Conservation (phyloP, 2,329 filamentous ascomycete genomes). For the Rhytidhysteron rufulum region DNA sequence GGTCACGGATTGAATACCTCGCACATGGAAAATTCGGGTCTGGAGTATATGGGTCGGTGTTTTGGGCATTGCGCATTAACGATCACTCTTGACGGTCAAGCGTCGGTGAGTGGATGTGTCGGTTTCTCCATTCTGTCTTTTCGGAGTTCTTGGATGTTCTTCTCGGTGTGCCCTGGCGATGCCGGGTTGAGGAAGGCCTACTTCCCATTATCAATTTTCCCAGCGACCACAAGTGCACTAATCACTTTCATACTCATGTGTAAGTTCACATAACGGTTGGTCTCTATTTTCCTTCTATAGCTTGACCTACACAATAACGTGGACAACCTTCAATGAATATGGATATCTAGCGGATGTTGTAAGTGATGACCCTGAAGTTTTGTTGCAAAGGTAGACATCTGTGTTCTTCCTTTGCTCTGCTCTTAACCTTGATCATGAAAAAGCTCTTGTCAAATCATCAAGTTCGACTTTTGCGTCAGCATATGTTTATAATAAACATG, state of each 20-base stretch:
- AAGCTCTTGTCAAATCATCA: too few species aligned
- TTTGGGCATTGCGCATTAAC: too few species aligned
- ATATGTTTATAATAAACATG: too few species aligned
- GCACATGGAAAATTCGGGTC: neutral
- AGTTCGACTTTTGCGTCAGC: too few species aligned
- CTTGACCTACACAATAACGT: too few species aligned
- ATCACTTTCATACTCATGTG: neutral
- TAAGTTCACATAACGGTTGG: slow-evolving; percentile 5
- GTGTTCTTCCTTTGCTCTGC: too few species aligned
- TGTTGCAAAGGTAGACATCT: too few species aligned
- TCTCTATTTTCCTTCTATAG: slow-evolving; percentile 2
- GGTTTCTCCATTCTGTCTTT: slow-evolving; percentile 2
- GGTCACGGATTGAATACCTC: neutral
- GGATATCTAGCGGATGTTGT: too few species aligned
- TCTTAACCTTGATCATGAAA: too few species aligned
- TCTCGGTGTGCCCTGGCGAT: neutral
- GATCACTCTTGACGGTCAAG: slow-evolving; percentile 1
- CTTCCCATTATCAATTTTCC: neutral
- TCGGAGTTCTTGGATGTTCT: neutral
- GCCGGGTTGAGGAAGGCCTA: neutral
- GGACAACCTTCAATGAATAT: too few species aligned
- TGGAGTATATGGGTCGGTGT: neutral
- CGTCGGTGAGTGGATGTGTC: slow-evolving; percentile 1
- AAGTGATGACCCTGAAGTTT: too few species aligned
- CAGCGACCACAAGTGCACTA: neutral